phyloP scores from a whole-genome alignment of 164 flowering plant genomes.

The Dillenia turbinata region DNA sequence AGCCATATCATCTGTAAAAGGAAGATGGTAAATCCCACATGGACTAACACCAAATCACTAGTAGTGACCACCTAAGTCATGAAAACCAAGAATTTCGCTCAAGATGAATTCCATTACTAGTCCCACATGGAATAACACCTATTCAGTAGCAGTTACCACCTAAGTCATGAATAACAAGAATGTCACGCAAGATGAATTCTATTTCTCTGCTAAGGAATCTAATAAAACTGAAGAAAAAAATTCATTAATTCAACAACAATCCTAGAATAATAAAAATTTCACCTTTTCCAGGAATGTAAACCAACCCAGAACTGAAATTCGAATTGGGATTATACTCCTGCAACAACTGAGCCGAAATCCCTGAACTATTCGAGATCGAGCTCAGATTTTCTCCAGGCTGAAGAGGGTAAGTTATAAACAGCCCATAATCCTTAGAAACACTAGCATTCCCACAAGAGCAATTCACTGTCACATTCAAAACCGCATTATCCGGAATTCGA shows the following conservation, averaged over 20 bases:
- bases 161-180: too few species aligned
- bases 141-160: too few species aligned
- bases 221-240: not conserved
- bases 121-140: too few species aligned
- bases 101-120: too few species aligned
- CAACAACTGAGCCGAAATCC: conserved; percentile 15
- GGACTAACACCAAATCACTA: too few species aligned
- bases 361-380: conserved; percentile 15
- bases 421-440: conserved; percentile 32
- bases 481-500: conserved; percentile 9
- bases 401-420: conserved; percentile 50
- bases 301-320: conserved; percentile 26
- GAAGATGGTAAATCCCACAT: too few species aligned
- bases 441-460: conserved; percentile 41
- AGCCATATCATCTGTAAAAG: too few species aligned
- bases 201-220: too few species aligned
- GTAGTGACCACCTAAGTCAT: too few species aligned
- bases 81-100: too few species aligned
- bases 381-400: conserved; percentile 24
- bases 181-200: too few species aligned
- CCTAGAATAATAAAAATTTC: not conserved
- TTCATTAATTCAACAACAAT: not conserved
- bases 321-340: conserved; percentile 22
- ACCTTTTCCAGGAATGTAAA: conserved; percentile 36
- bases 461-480: conserved; percentile 36